phyloP scores from a whole-genome alignment of 2,329 filamentous ascomycete genomes.

The Clarireedia homoeocarpa region DNA sequence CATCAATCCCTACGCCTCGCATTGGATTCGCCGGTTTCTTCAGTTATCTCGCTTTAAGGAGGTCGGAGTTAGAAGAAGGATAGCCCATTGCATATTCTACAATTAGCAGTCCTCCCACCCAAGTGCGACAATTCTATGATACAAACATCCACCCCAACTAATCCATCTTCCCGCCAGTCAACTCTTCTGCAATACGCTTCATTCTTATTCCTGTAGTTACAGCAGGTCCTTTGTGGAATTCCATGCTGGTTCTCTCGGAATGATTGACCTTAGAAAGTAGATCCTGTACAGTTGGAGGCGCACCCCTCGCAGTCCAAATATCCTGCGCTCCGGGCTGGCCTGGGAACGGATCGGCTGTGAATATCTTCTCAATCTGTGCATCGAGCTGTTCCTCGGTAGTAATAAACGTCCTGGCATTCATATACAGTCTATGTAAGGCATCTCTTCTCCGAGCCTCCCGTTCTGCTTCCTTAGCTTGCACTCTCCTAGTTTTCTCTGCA shows the following conservation, averaged over 20 bases:
- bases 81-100: not conserved
- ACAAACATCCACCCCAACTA: constrained; percentile 4
- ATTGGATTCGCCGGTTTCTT: not conserved
- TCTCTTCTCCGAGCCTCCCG: constrained; percentile 57
- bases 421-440: constrained; percentile 79
- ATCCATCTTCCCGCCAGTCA: constrained; percentile 58
- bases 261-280: constrained; percentile 34
- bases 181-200: constrained; percentile 55
- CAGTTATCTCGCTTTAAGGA: not conserved
- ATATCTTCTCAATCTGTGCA: constrained; percentile 65
- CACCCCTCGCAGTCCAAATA: constrained; percentile 25
- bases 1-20: not conserved
- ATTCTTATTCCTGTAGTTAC: constrained; percentile 47
- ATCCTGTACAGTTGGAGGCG: constrained; percentile 40
- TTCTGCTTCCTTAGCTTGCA: constrained; percentile 37
- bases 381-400: constrained; percentile 71
- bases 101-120: not conserved
- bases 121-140: not conserved
- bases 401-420: constrained; percentile 82
- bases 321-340: constrained; percentile 11
- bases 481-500: constrained; percentile 37
- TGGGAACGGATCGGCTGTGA: constrained; percentile 38
- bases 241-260: constrained; percentile 29
- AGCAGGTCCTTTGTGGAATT: constrained; percentile 23
- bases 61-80: not conserved